Evolutionary conservation across 2,329 filamentous ascomycete species (phyloP).

Genomic region (Aspergillus unguis): DNA sequence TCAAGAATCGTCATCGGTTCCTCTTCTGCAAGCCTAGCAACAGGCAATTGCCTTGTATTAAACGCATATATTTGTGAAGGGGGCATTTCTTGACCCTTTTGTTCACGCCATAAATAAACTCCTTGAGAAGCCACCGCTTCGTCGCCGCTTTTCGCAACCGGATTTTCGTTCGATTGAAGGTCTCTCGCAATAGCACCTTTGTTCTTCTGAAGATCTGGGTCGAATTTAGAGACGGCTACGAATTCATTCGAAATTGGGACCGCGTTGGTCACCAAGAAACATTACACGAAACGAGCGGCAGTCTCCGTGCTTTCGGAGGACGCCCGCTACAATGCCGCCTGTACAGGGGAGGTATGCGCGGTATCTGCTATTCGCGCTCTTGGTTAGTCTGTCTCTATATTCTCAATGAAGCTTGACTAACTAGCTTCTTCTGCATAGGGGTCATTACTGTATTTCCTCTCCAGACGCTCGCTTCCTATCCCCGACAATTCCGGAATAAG

Average conservation of each 20-base stretch:
- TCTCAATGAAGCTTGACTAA: not conserved
- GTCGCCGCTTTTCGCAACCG: not conserved
- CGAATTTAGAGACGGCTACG: no score
- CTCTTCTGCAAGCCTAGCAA: not conserved
- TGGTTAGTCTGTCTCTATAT: slow-evolving; percentile 5
- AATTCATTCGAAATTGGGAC: no score
- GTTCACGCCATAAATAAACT: no score
- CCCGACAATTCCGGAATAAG: slow-evolving; percentile 27
- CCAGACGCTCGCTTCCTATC: slow-evolving; percentile 54
- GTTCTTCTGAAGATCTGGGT: not conserved
- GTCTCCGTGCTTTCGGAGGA: slow-evolving; percentile 57
- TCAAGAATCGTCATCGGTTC: not conserved
- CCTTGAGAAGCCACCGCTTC: no score
- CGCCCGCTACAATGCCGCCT: slow-evolving; percentile 15
- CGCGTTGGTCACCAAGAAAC: not conserved
- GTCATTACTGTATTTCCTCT: slow-evolving; percentile 77
- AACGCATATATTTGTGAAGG: not conserved
- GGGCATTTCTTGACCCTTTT: no score
- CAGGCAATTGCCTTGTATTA: not conserved
- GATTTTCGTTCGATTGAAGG: not conserved
- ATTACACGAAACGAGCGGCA: not conserved
- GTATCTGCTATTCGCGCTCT: slow-evolving; percentile 18
- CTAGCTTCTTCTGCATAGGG: slow-evolving; percentile 40
- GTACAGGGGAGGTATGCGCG: slow-evolving; percentile 16
- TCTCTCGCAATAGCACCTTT: not conserved